Evolutionary conservation across 257 asterid genomes (phyloP).

Genomic region (Ophiorrhiza pumila): DNA sequence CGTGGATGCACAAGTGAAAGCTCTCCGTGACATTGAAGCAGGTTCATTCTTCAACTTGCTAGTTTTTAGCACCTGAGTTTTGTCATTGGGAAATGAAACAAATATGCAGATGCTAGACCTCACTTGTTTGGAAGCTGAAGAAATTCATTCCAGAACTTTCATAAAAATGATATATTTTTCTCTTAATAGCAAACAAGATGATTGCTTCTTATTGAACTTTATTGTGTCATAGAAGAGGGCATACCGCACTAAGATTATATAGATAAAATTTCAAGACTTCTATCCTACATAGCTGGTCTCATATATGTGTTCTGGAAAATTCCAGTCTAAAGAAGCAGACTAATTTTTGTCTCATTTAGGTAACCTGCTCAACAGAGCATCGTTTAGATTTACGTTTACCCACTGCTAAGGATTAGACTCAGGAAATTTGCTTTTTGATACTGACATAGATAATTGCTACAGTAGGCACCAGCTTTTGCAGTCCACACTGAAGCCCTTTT

Average conservation of each 20-base stretch:
- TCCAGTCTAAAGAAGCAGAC: too few species aligned
- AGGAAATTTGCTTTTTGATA: too few species aligned
- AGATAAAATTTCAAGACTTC: background rate
- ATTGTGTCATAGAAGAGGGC: background rate
- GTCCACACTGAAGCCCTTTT: background rate
- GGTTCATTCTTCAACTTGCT: slow-evolving; percentile 37
- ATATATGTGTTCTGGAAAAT: too few species aligned
- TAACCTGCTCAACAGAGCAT: too few species aligned
- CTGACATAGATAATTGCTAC: background rate
- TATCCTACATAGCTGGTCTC: too few species aligned
- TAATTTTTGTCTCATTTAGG: too few species aligned
- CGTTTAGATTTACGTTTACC: too few species aligned
- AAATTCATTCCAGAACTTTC: background rate
- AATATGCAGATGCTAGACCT: background rate
- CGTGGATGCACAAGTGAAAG: slow-evolving; percentile 55
- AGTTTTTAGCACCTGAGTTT: background rate
- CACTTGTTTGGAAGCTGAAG: background rate
- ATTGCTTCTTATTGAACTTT: background rate
- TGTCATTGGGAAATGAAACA: background rate
- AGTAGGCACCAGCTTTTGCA: background rate
- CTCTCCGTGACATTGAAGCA: slow-evolving; percentile 71
- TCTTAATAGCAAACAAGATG: background rate
- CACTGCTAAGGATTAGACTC: too few species aligned
- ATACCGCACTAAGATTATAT: background rate
- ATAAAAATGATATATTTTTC: background rate